Evolutionary conservation across 1,284 basidiomycete species (phyloP).

Genomic region (Malassezia restricta): DNA sequence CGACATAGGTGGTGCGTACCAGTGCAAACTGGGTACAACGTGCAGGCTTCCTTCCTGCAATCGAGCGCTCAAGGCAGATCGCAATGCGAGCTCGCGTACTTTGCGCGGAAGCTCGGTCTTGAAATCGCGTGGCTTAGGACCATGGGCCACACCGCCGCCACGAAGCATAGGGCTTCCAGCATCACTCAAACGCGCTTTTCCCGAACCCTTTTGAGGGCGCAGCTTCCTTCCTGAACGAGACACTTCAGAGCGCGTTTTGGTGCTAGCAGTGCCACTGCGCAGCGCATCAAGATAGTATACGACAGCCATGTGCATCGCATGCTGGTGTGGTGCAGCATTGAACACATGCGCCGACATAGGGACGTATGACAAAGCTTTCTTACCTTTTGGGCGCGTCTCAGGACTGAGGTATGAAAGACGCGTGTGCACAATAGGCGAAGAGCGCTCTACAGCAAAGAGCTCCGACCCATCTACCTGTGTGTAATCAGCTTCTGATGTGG

Average conservation of each 20-base stretch:
- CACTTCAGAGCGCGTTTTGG: conserved; percentile 82
- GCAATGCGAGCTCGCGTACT: conserved; percentile 82
- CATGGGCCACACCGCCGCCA: conserved; percentile 82
- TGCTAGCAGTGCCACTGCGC: conserved; percentile 76
- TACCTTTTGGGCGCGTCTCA: conserved; percentile 1
- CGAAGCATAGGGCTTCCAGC: conserved; percentile 74
- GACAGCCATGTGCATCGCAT: conserved; percentile 85
- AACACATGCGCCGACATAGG: conserved; percentile 73
- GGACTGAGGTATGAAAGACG: conserved; percentile 13
- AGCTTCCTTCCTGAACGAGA: conserved; percentile 77
- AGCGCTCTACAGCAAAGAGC: conserved; percentile 11
- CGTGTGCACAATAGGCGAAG: conserved; percentile 7
- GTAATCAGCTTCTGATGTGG: not conserved
- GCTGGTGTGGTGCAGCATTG: conserved; percentile 64
- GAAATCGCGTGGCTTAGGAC: conserved; percentile 79
- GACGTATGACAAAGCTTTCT: conserved; percentile 46
- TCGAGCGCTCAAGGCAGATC: conserved; percentile 70
- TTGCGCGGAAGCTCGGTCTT: conserved; percentile 78
- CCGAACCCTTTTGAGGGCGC: conserved; percentile 80
- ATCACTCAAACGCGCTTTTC: conserved; percentile 78
- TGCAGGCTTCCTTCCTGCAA: conserved; percentile 63
- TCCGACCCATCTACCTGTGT: not conserved
- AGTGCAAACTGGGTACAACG: conserved; percentile 55
- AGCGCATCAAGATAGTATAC: conserved; percentile 76
- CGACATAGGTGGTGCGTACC: conserved; percentile 33